phyloP scores from a whole-genome alignment of 2,329 filamentous ascomycete genomes.

The Aureobasidium musti region DNA sequence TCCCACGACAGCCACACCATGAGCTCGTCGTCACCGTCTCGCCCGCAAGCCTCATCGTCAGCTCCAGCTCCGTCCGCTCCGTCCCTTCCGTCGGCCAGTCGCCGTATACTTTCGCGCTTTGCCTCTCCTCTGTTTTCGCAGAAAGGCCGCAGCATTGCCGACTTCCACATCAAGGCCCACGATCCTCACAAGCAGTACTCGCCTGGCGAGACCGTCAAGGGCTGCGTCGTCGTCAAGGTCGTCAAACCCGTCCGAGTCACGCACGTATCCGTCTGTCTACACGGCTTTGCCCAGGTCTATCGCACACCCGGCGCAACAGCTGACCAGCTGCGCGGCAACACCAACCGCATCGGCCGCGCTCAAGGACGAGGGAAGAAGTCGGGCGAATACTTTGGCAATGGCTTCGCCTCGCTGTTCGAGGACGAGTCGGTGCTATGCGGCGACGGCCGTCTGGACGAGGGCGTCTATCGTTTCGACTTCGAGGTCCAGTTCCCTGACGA shows the following conservation, averaged over 20 bases:
- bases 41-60: conserved; percentile 1
- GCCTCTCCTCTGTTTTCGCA: conserved; percentile 55
- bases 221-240: conserved; percentile 70
- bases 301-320: conserved; percentile 65
- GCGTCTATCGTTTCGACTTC: conserved; percentile 78
- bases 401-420: conserved; percentile 77
- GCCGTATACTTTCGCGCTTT: conserved; percentile 55
- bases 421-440: conserved; percentile 79
- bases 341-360: conserved; percentile 50
- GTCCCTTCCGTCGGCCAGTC: conserved; percentile 34
- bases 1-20: conserved; percentile 6
- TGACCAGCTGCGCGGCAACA: conserved; percentile 54
- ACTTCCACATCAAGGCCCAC: conserved; percentile 75
- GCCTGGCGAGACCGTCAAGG: conserved; percentile 72
- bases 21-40: conserved; percentile 23
- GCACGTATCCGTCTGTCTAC: conserved; percentile 74
- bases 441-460: conserved; percentile 71
- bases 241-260: conserved; percentile 75
- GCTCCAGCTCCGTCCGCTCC: not conserved
- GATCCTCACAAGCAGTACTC: conserved; percentile 76
- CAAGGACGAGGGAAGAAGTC: conserved; percentile 56
- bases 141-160: conserved; percentile 66
- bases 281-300: conserved; percentile 77
- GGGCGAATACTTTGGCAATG: conserved; percentile 68
- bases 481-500: conserved; percentile 68